These are phyloP conservation scores for Colletotrichum sp. DNA, from an alignment of 2,329 filamentous ascomycete genomes.

Conservation along the genomic window DNA sequence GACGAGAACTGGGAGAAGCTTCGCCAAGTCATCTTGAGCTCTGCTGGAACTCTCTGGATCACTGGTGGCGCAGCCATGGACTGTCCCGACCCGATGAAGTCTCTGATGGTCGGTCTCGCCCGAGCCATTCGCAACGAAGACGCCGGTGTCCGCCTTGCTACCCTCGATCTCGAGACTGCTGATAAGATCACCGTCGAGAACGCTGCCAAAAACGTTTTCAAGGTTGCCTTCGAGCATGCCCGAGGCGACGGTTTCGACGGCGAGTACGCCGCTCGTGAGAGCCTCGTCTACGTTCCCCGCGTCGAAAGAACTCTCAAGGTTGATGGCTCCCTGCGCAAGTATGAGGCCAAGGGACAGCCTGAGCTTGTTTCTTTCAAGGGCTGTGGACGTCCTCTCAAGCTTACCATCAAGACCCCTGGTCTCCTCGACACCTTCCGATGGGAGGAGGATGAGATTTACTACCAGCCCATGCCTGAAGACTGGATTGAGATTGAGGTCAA, in stretches of 20 bases:
- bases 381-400: constrained; percentile 19
- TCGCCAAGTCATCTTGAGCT: neutral
- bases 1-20: constrained; percentile 6
- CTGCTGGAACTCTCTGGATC: constrained; percentile 15
- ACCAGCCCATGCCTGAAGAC: constrained; percentile 1
- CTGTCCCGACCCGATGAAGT: constrained; percentile 7
- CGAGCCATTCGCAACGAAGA: constrained; percentile 24
- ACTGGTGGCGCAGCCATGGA: constrained; percentile 19
- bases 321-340: neutral
- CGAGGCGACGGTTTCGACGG: neutral
- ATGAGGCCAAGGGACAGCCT: constrained; percentile 14
- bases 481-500: constrained; percentile 30
- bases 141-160: constrained; percentile 11
- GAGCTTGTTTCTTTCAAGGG: constrained; percentile 1
- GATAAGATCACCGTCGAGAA: neutral
- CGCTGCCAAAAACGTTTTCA: neutral
- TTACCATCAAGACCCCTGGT: constrained; percentile 26
- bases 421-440: constrained; percentile 29
- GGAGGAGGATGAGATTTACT: constrained; percentile 21
- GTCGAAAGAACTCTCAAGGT: constrained; percentile 2
- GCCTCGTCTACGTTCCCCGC: constrained; percentile 6
- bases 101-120: constrained; percentile 15
- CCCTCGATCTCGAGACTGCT: constrained; percentile 2
- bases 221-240: neutral
- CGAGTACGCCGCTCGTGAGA: constrained; percentile 1